Conservation (phyloP, 805 yeast species). For the Jamesozyma hellenica region DNA sequence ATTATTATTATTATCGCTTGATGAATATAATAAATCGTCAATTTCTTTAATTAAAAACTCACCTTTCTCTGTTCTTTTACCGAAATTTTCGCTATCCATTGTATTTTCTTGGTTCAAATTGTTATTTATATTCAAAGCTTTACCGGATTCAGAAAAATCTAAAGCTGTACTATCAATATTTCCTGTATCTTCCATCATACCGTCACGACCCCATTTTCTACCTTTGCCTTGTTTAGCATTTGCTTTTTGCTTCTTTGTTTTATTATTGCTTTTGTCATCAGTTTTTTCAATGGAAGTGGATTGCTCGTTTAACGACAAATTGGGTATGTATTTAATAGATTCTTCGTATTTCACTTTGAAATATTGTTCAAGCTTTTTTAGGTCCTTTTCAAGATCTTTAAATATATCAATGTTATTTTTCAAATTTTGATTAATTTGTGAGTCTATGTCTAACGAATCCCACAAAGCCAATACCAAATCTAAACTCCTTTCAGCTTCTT, state of each 20-base stretch:
- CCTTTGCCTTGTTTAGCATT: slow-evolving; percentile 15
- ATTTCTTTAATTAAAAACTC: slow-evolving; percentile 59
- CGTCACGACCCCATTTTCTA: slow-evolving; percentile 63
- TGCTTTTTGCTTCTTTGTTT: slow-evolving; percentile 1
- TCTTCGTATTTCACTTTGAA: slow-evolving; percentile 30
- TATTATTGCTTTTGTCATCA: slow-evolving; percentile 8
- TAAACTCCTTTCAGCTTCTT: slow-evolving; percentile 36
- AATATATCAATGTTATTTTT: slow-evolving; percentile 25
- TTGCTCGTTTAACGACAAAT: slow-evolving; percentile 1
- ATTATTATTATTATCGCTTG: slow-evolving; percentile 24
- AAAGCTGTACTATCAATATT: slow-evolving; percentile 33
- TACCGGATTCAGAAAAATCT: slow-evolving; percentile 42
- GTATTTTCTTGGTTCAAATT: slow-evolving; percentile 8
- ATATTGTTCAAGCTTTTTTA: slow-evolving; percentile 31
- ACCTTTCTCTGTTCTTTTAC: slow-evolving; percentile 38
- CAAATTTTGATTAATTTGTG: slow-evolving; percentile 26
- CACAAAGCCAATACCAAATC: slow-evolving; percentile 28
- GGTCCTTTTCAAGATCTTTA: slow-evolving; percentile 25
- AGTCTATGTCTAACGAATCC: slow-evolving; percentile 27
- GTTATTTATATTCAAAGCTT: slow-evolving; percentile 7
- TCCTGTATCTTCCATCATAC: slow-evolving; percentile 37
- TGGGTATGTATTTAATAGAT: slow-evolving; percentile 7
- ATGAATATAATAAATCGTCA: slow-evolving; percentile 28
- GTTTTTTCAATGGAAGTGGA: slow-evolving; percentile 5
- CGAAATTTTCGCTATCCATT: slow-evolving; percentile 30